Base-by-base conservation (phyloP, 2,329 filamentous ascomycete species). In the Hymenoscyphus linearis region DNA sequence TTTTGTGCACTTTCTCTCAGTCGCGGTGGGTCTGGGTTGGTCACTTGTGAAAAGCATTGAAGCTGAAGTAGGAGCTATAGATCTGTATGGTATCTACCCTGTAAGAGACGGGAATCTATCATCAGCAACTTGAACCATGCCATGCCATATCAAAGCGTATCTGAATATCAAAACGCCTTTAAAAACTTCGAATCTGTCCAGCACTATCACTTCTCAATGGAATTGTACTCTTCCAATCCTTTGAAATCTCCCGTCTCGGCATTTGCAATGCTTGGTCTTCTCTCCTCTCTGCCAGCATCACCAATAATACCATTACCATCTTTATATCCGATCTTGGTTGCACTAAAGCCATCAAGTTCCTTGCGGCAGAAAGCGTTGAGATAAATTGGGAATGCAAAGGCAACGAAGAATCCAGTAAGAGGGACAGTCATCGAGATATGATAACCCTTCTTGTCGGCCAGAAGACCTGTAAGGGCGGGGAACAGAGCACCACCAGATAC, bases 401-500 rank as follows among this genome's bases (percentile, higher is more conserved):
- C 68, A 57, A 74, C 65, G 47, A 72, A 69, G 66, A 74, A 74
- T 3, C 70, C 73, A 7, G 52, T 62, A 55, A 74, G 63, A 0
- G 73, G 71, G 2, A 75, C 72, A 40, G 61, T 65, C 72, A 74
- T 74, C 16, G 70, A 63, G 52, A 60, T 56, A 37, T 60, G 58
- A 4, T 60, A 60, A n/a, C 37, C 58, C 26, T 55, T 44, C 16
- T 36, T 50, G 16, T 60, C 58, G 7, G 58, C 58, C 3, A 56
- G 58, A 2, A 60, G 18, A 36, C 88, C 89, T 0, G 87, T 82
- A 47, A 92, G 76, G 0, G 89, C 86, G 0, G 90, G 89, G 7
- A 92, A 87, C 18, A 83, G 80, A 1, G 89, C 88, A 62, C 89
- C 90, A n/a, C 89, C 89, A 22, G 82, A 79, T 1, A 93, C 87